These are phyloP conservation scores for Colletotrichum orbiculare DNA, from an alignment of 2,329 filamentous ascomycete genomes.

Conservation along the genomic window DNA sequence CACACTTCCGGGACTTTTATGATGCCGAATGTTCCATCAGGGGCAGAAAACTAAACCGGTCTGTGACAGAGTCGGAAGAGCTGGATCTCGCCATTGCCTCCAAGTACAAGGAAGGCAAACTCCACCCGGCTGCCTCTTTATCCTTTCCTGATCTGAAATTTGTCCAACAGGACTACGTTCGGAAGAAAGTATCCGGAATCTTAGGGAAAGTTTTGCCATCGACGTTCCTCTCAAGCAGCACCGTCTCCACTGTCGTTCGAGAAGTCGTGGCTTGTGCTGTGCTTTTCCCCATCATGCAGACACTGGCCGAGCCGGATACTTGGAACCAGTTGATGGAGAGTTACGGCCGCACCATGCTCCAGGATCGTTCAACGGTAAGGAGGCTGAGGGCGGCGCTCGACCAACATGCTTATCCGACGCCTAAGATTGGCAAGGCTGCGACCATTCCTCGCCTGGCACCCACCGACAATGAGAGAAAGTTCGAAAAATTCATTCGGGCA, in stretches of 20 bases:
- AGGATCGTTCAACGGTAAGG: conserved; percentile 94
- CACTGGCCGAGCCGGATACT: conserved; percentile 90
- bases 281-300: conserved; percentile 80
- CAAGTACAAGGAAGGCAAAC: conserved; percentile 88
- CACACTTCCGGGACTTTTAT: conserved; percentile 90
- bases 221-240: conserved; percentile 79
- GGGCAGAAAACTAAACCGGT: conserved; percentile 87
- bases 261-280: conserved; percentile 97
- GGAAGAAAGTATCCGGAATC: conserved; percentile 77
- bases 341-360: conserved; percentile 85
- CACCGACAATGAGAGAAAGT: conserved; percentile 88
- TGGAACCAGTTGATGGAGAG: conserved; percentile 98
- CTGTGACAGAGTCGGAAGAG: conserved; percentile 95
- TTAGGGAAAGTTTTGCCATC: conserved; percentile 80
- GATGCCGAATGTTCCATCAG: conserved; percentile 88
- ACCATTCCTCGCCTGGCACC: conserved; percentile 83
- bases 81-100: conserved; percentile 94
- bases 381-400: conserved; percentile 92
- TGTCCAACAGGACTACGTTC: conserved; percentile 88
- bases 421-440: conserved; percentile 71
- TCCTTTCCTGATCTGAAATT: conserved; percentile 86
- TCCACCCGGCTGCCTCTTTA: conserved; percentile 87
- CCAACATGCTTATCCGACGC: conserved; percentile 88
- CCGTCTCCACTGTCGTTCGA: conserved; percentile 82
- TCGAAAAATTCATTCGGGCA: conserved; percentile 92